Conservation (phyloP, 257 asterid species). For the Primulina eburnea region DNA sequence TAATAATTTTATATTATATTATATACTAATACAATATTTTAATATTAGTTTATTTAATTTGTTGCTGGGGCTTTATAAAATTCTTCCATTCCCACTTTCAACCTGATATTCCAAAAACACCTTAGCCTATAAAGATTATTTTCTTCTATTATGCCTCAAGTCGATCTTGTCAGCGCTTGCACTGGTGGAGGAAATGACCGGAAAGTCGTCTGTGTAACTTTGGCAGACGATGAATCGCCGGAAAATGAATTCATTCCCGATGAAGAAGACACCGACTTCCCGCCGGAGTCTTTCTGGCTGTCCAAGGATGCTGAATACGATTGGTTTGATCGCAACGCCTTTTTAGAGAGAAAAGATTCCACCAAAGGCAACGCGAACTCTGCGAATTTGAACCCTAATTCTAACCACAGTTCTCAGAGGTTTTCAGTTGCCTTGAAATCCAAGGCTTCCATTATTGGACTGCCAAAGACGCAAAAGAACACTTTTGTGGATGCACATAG, state of each 20-base stretch:
- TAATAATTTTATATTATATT: too few relatives aligned
- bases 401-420: conserved; percentile 47
- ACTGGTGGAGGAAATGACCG: conserved; percentile 46
- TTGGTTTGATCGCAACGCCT: conserved; percentile 66
- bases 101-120: background rate
- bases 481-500: conserved; percentile 38
- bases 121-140: conserved; percentile 17
- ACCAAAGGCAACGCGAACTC: conserved; percentile 43
- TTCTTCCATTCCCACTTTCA: conserved; percentile 10
- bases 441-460: conserved; percentile 48
- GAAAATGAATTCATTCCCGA: background rate
- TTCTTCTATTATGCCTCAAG: conserved; percentile 42
- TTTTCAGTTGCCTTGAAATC: conserved; percentile 35
- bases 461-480: conserved; percentile 57
- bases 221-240: conserved; percentile 21
- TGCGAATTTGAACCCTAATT: conserved; percentile 22
- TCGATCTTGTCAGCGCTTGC: conserved; percentile 51
- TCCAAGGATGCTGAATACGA: conserved; percentile 65
- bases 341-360: conserved; percentile 60
- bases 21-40: background rate
- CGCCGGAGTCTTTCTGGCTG: conserved; percentile 65
- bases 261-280: conserved; percentile 32
- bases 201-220: conserved; percentile 54
- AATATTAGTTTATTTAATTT: background rate
- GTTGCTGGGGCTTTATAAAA: background rate